A percentile compares a stretch with the other conserved stretches of the same genome.
These are phyloP conservation scores for Raphanus raphanistrum DNA, from an alignment of 345 rosid species.

Conservation along the genomic window DNA sequence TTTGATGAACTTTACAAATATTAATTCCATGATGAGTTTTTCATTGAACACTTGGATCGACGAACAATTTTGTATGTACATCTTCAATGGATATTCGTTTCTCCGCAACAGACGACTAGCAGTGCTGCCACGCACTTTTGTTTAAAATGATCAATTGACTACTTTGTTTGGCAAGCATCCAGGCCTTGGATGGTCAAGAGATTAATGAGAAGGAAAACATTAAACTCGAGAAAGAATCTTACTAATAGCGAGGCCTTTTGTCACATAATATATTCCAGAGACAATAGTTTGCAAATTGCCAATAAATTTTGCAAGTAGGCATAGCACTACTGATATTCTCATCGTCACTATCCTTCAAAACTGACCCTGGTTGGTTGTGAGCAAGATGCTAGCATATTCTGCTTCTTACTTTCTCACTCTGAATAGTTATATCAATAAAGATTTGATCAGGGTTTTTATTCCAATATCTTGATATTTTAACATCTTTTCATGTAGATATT, in stretches of 20 bases:
- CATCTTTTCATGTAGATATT: conserved; percentile 38
- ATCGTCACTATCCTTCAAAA: neutral
- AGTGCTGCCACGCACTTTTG: neutral
- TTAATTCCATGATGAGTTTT: no score
- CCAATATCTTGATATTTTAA: conserved; percentile 33
- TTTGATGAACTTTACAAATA: no score
- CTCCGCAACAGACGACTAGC: no score
- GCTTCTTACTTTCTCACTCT: conserved; percentile 3
- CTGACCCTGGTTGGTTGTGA: neutral
- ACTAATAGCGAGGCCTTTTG: conserved; percentile 44
- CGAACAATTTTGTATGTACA: no score
- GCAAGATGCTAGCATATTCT: neutral
- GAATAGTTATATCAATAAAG: conserved; percentile 22
- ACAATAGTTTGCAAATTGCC: conserved; percentile 56
- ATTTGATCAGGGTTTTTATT: conserved; percentile 27
- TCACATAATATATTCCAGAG: conserved; percentile 43
- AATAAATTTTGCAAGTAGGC: conserved; percentile 41
- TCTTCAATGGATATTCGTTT: no score
- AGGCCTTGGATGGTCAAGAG: conserved; percentile 15
- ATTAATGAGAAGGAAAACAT: conserved; percentile 34
- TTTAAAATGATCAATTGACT: conserved; percentile 8
- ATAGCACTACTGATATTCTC: conserved; percentile 36
- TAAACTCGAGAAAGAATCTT: conserved; percentile 41
- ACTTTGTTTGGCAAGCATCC: conserved; percentile 23
- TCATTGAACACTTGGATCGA: no score